Base-by-base conservation (phyloP, 768 basidiomycete genomes). In the Boletus rubroflammeus region DNA sequence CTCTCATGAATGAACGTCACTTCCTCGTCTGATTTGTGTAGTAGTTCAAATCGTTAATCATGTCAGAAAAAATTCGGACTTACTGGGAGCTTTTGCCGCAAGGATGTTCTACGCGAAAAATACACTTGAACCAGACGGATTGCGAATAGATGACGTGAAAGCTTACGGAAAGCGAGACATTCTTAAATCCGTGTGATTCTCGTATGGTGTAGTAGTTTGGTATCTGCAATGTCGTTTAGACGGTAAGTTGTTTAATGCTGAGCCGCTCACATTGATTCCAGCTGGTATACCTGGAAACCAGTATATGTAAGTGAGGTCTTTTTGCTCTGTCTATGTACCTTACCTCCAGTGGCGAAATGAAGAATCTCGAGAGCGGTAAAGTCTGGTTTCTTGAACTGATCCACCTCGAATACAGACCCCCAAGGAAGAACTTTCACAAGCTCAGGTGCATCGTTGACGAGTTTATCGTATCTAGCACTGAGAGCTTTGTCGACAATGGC, bases 171-270 rank as follows among this genome's bases (percentile, higher is more conserved):
- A 93, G 78, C 0, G 87, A 90, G 36, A 94, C 92, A 62, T 94
- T 94, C 75, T 94, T 94, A 74, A 93, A 94, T 0, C 93, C 93
- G 34, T 78, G 76, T 3, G 82, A 79, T 66, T 90, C 92, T 40
- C 93, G 81, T 56, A 94, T 81, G 55, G 91, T 82, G 62, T 91
- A 93, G 62, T 93, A 92, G 62, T 91, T 91, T 81, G 87, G 86
- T 64, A 88, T 89, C 84, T 88, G 55, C 21, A 41, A 31, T 35
- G 48, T 44, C n/a, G 42, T 40, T 56, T 23, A 51, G 39, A 44
- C 19, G 19, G 35, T 32, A 44, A 46, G 23, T 21, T 28, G 9
- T 21, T 17, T 13, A 6, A 40, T 36, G 41, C 47, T 13, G 51
- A 40, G 17, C 17, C 36, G 51, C 81, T 57, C 64, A 88, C 86